A percentile compares a stretch with the other conserved stretches of the same genome.
Conservation (phyloP, 768 basidiomycete genomes). For the Russula vinacea region DNA sequence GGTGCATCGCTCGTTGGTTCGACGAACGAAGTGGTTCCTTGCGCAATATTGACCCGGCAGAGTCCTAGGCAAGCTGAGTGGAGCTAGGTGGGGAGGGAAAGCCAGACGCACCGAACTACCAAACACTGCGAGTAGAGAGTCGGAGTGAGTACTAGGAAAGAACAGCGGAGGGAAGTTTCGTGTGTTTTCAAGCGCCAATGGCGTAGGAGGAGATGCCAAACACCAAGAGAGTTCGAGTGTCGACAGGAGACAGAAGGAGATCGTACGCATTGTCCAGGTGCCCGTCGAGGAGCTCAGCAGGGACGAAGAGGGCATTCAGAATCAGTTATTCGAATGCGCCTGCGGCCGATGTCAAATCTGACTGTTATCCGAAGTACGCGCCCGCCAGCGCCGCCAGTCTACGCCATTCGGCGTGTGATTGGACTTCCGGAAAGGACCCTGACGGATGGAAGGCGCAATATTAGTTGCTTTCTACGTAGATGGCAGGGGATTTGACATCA, state of each 20-base stretch:
- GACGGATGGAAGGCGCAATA: no score
- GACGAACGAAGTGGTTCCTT: not conserved
- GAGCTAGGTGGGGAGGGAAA: not conserved
- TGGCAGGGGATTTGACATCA: no score
- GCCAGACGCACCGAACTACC: not conserved
- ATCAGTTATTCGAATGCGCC: not conserved
- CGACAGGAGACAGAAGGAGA: not conserved
- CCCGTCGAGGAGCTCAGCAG: not conserved
- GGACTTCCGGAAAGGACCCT: no score
- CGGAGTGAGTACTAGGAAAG: conserved; percentile 5
- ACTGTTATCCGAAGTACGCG: not conserved
- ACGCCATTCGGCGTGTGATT: no score
- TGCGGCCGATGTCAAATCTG: conserved; percentile 4
- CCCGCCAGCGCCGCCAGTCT: no score
- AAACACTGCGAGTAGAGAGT: not conserved
- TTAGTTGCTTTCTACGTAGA: no score
- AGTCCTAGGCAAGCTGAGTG: not conserved
- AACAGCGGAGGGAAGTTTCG: not conserved
- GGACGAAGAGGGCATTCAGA: not conserved
- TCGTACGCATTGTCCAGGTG: conserved; percentile 3
- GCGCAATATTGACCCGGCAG: not conserved
- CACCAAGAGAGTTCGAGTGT: conserved; percentile 1
- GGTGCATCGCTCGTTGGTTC: not conserved
- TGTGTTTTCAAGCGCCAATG: not conserved
- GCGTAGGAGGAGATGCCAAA: not conserved